Percentiles rank a stretch among this genome's conserved stretches.
phyloP scores from a whole-genome alignment of 2,329 filamentous ascomycete genomes.

The Orbilia blumenaviensis region DNA sequence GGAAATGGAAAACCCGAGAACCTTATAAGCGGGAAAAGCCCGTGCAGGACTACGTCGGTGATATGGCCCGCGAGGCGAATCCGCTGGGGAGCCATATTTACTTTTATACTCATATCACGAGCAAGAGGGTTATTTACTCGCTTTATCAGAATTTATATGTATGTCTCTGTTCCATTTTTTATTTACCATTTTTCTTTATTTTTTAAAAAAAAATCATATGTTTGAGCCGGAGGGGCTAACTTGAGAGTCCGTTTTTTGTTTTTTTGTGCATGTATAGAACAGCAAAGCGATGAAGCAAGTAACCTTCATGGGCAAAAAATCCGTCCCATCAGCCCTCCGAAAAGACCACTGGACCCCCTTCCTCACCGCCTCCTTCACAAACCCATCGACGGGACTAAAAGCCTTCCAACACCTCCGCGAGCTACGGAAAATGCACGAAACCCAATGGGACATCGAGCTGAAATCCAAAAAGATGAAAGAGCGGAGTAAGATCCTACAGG shows the following conservation, averaged over 20 bases:
- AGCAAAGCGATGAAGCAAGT: constrained; percentile 68
- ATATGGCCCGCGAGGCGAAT: constrained; percentile 34
- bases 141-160: constrained; percentile 60
- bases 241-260: too few relatives aligned
- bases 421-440: constrained; percentile 71
- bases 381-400: constrained; percentile 68
- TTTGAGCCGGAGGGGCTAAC: background rate
- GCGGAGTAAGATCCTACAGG: constrained; percentile 67
- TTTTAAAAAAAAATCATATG: too few relatives aligned
- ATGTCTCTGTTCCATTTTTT: constrained; percentile 23
- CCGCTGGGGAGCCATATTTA: constrained; percentile 60
- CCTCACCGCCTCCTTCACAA: constrained; percentile 69
- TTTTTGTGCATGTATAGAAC: constrained; percentile 60
- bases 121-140: constrained; percentile 62
- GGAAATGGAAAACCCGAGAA: background rate
- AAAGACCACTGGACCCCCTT: constrained; percentile 74
- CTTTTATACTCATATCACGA: constrained; percentile 61
- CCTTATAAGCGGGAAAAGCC: background rate
- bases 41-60: constrained; percentile 32
- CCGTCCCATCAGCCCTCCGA: constrained; percentile 70
- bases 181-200: too few relatives aligned
- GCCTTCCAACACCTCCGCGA: constrained; percentile 73
- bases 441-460: constrained; percentile 68
- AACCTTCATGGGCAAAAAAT: constrained; percentile 74
- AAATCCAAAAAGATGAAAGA: constrained; percentile 61